Conservation (phyloP, 2,329 filamentous ascomycete genomes). For the Nannizzia gypsea region DNA sequence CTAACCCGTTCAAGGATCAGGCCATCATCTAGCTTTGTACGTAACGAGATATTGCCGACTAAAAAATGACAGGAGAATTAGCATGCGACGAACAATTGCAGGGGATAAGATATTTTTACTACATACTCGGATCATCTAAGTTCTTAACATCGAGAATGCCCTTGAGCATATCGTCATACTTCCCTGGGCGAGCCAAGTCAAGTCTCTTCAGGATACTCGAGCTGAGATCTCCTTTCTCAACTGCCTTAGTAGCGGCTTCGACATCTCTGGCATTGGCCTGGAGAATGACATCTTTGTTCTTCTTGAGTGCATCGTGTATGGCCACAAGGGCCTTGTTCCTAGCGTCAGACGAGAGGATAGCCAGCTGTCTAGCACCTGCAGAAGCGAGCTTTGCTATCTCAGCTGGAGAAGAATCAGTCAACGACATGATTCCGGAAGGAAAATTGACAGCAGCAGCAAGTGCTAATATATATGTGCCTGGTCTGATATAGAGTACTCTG, state of each 20-base stretch:
- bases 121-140: constrained; percentile 74
- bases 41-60: constrained; percentile 76
- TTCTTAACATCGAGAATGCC: constrained; percentile 80
- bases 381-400: constrained; percentile 70
- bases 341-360: constrained; percentile 60
- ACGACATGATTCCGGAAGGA: constrained; percentile 52
- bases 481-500: neutral
- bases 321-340: constrained; percentile 77
- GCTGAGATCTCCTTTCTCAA: constrained; percentile 62
- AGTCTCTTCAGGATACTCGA: constrained; percentile 77
- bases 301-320: constrained; percentile 64
- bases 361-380: constrained; percentile 67
- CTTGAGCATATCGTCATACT: constrained; percentile 96
- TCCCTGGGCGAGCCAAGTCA: constrained; percentile 73
- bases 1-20: constrained; percentile 77
- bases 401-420: constrained; percentile 70
- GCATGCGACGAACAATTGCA: neutral
- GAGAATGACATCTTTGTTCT: constrained; percentile 62
- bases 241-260: constrained; percentile 58
- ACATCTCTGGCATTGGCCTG: constrained; percentile 79
- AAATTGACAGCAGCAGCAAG: neutral
- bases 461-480: too few species aligned
- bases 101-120: constrained; percentile 15
- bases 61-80: constrained; percentile 8
- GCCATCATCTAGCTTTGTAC: constrained; percentile 75